A percentile compares a stretch with the other conserved stretches of the same genome.
These are phyloP conservation scores for Fusarium staphyleae DNA, from an alignment of 2,329 filamentous ascomycete genomes.

Conservation along the genomic window DNA sequence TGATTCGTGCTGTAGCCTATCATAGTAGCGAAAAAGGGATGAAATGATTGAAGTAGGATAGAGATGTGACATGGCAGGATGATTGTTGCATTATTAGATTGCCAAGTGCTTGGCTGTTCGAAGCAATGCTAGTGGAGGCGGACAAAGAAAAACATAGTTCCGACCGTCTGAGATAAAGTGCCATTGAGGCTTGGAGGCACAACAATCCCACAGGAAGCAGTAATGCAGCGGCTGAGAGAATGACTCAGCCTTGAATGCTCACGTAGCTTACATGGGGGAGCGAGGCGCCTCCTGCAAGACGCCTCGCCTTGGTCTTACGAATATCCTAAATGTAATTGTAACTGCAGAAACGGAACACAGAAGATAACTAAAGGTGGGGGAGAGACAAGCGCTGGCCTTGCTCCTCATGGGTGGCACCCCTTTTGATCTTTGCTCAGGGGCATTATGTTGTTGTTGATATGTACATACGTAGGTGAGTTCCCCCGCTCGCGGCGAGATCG, in stretches of 20 bases:
- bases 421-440: background rate
- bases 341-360: constrained; percentile 15
- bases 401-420: constrained; percentile 13
- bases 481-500: constrained; percentile 40
- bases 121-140: constrained; percentile 1
- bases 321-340: constrained; percentile 40
- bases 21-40: constrained; percentile 18
- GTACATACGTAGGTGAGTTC: constrained; percentile 9
- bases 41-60: constrained; percentile 8
- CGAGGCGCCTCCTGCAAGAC: constrained; percentile 12
- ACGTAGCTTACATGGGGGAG: constrained; percentile 13
- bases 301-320: constrained; percentile 31
- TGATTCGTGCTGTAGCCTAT: constrained; percentile 19
- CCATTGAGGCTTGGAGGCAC: background rate
- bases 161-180: constrained; percentile 1
- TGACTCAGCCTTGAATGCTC: constrained; percentile 23
- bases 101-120: background rate
- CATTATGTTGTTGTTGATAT: constrained; percentile 16
- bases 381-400: background rate
- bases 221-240: constrained; percentile 1
- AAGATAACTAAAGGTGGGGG: constrained; percentile 37
- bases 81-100: constrained; percentile 26
- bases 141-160: constrained; percentile 18
- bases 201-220: no score
- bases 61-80: constrained; percentile 24